A percentile compares a stretch with the other conserved stretches of the same genome.
These are phyloP conservation scores for Sphaerosporella brunnea DNA, from an alignment of 495 filamentous ascomycete genomes.

Conservation along the genomic window DNA sequence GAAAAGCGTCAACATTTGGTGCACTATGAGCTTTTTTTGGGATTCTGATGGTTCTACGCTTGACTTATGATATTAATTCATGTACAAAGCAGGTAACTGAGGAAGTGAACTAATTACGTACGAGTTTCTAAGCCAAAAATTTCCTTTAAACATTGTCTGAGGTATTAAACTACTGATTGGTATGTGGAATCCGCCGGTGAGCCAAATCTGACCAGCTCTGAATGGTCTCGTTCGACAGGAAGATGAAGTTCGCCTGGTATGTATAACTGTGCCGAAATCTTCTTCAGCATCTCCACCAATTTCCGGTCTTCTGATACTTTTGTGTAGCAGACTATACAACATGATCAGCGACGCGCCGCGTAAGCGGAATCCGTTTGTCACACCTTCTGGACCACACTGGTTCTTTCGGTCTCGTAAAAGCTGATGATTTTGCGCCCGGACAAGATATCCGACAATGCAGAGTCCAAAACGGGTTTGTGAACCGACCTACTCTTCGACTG, in stretches of 20 bases:
- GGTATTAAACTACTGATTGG: conserved; percentile 2
- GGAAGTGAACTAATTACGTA: background rate
- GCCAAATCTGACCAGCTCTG: conserved; percentile 24
- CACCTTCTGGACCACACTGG: conserved; percentile 8
- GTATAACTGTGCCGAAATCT: conserved; percentile 14
- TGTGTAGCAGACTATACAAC: background rate
- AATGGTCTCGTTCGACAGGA: conserved; percentile 15
- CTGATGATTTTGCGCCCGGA: conserved; percentile 13
- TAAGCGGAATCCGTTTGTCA: background rate
- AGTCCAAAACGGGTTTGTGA: background rate
- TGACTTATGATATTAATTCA: background rate
- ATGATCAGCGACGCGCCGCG: background rate
- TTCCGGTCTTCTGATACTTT: conserved; percentile 11
- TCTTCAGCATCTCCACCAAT: conserved; percentile 3
- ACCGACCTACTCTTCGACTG: background rate
- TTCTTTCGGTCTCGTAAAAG: conserved; percentile 17
- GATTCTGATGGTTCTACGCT: background rate
- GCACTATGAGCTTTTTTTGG: background rate
- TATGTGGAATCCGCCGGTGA: conserved; percentile 7
- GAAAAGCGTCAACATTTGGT: background rate
- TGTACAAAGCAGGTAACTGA: background rate
- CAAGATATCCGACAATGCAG: background rate
- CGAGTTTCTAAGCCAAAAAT: background rate
- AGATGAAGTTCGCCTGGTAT: conserved; percentile 12
- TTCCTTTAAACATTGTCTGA: background rate